phyloP scores from a whole-genome alignment of 1,139 yeast genomes.

The Hansenula lynferdii region DNA sequence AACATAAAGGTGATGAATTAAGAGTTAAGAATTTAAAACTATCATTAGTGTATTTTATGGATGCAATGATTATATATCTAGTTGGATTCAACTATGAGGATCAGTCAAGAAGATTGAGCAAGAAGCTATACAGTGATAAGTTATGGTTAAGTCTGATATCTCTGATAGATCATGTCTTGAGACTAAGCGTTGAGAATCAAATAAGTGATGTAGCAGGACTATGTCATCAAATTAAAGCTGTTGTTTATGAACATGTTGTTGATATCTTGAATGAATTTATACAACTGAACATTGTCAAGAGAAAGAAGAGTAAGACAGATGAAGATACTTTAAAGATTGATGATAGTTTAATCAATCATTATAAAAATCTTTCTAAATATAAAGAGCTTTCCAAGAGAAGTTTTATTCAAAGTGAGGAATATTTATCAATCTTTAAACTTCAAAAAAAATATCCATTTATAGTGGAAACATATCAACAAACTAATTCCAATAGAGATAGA shows the following conservation, averaged over 20 bases:
- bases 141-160: constrained; percentile 17
- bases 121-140: constrained; percentile 9
- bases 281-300: constrained; percentile 2
- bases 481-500: too few relatives aligned
- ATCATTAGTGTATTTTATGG: constrained; percentile 9
- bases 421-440: constrained; percentile 12
- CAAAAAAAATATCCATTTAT: constrained; percentile 26
- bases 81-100: constrained; percentile 20
- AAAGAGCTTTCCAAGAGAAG: constrained; percentile 7
- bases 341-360: constrained; percentile 4
- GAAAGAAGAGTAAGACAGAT: constrained; percentile 1
- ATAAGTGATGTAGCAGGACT: constrained; percentile 12
- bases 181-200: constrained; percentile 3
- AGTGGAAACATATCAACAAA: not conserved
- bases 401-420: constrained; percentile 8
- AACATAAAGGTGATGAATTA: constrained; percentile 16
- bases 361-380: constrained; percentile 7
- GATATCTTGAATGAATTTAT: constrained; percentile 10
- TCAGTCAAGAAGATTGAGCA: constrained; percentile 7
- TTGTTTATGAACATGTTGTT: constrained; percentile 16
- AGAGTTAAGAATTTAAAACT: constrained; percentile 2
- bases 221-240: constrained; percentile 11
- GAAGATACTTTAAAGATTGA: constrained; percentile 4
- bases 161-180: constrained; percentile 11
- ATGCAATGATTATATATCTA: constrained; percentile 16